phyloP scores from a whole-genome alignment of 2,329 filamentous ascomycete species.

The Neofusicoccum ribis region DNA sequence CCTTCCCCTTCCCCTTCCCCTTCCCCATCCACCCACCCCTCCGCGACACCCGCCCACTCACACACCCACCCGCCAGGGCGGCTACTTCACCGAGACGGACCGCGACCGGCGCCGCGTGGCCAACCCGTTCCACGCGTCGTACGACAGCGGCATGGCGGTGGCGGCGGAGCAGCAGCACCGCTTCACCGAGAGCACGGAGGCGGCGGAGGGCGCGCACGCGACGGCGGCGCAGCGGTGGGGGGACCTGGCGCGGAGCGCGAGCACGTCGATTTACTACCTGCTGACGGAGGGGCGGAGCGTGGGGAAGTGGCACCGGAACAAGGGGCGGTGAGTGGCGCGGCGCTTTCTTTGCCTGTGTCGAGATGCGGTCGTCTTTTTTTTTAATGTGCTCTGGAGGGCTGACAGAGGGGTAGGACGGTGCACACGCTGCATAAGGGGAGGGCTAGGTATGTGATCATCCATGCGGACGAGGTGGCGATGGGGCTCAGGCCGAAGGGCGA shows the following conservation, averaged over 20 bases:
- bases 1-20: too few species aligned
- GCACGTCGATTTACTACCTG: conserved; percentile 65
- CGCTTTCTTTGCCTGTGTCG: background rate
- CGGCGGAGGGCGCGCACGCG: conserved; percentile 30
- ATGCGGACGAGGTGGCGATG: conserved; percentile 50
- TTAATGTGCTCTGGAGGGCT: background rate
- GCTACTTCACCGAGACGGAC: conserved; percentile 52
- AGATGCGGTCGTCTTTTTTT: too few species aligned
- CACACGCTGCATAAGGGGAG: conserved; percentile 66
- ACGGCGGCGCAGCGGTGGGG: conserved; percentile 40
- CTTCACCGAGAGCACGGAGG: conserved; percentile 26
- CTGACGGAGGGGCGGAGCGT: conserved; percentile 57
- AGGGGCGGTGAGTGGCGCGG: conserved; percentile 35
- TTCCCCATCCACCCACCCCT: too few species aligned
- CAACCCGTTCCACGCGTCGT: conserved; percentile 50
- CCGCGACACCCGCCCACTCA: background rate
- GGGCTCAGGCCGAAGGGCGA: conserved; percentile 48
- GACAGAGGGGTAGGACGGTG: conserved; percentile 49
- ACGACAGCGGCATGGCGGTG: conserved; percentile 14
- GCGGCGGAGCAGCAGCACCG: conserved; percentile 21
- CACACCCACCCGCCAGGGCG: conserved; percentile 42
- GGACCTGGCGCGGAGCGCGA: conserved; percentile 52
- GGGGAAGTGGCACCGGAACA: conserved; percentile 65
- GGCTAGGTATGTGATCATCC: conserved; percentile 65
- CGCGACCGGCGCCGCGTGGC: conserved; percentile 48